phyloP scores from a whole-genome alignment of 805 yeast genomes.

The Teunomyces stri region DNA sequence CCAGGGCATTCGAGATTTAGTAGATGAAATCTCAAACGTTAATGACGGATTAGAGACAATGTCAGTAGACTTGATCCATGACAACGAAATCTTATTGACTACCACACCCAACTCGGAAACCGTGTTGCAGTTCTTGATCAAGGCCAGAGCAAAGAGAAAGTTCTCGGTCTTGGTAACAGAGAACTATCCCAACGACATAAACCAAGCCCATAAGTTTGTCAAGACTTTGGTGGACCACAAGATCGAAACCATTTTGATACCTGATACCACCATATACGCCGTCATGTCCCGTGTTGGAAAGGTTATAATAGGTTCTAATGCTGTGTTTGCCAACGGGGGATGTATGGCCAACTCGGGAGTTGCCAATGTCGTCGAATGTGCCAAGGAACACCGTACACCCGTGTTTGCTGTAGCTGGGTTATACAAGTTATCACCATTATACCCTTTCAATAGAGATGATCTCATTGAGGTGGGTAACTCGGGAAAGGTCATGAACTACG shows the following conservation, averaged over 20 bases:
- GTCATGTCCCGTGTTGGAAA: conserved; percentile 97
- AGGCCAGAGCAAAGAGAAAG: conserved; percentile 85
- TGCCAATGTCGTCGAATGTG: conserved; percentile 91
- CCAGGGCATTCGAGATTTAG: conserved; percentile 87
- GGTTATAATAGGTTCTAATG: conserved; percentile 86
- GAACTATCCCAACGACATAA: conserved; percentile 85
- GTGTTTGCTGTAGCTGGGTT: conserved; percentile 94
- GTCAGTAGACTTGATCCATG: conserved; percentile 92
- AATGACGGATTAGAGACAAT: conserved; percentile 89
- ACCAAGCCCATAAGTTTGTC: conserved; percentile 75
- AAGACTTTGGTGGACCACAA: conserved; percentile 76
- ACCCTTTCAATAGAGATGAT: conserved; percentile 83
- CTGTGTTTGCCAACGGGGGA: conserved; percentile 96
- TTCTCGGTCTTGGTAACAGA: conserved; percentile 93
- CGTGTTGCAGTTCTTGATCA: conserved; percentile 78
- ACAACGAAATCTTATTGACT: conserved; percentile 77
- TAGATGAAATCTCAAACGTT: conserved; percentile 86
- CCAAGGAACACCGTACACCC: conserved; percentile 93
- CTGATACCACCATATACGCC: conserved; percentile 90
- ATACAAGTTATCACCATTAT: conserved; percentile 87
- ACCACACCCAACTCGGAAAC: conserved; percentile 96
- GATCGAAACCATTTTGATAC: conserved; percentile 85
- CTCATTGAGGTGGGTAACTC: conserved; percentile 90
- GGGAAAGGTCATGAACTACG: conserved; percentile 80
- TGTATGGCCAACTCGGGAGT: conserved; percentile 88